Conservation (phyloP, 164 flowering plant species). For the Berberis thunbergii region DNA sequence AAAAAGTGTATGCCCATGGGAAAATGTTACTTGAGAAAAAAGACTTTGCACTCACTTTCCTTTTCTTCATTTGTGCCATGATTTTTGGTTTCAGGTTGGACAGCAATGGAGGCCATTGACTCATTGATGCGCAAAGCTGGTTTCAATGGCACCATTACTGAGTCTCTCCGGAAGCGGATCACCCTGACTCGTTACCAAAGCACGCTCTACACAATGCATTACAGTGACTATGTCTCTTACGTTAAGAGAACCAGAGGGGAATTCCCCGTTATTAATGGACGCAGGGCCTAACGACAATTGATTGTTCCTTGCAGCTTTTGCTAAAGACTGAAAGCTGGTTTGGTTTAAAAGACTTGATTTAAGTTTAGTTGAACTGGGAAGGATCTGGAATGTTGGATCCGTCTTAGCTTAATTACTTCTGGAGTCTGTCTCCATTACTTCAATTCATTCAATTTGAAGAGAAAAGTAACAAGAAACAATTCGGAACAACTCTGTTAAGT, state of each 20-base stretch:
- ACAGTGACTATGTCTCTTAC: slow-evolving; percentile 59
- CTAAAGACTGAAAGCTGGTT: slow-evolving; percentile 8
- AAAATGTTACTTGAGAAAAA: too few relatives aligned
- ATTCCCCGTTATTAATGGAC: slow-evolving; percentile 37
- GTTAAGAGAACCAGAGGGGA: slow-evolving; percentile 59
- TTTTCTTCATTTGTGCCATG: not conserved
- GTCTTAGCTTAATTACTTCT: slow-evolving; percentile 4
- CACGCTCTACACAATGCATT: slow-evolving; percentile 76
- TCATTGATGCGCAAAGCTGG: slow-evolving; percentile 95
- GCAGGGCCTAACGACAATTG: slow-evolving; percentile 24
- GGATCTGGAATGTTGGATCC: slow-evolving; percentile 13
- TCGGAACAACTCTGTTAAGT: not conserved
- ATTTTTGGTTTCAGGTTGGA: slow-evolving; percentile 52
- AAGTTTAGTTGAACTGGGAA: slow-evolving; percentile 12
- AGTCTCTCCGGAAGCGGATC: slow-evolving; percentile 56
- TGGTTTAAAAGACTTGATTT: slow-evolving; percentile 10
- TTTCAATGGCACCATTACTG: slow-evolving; percentile 62
- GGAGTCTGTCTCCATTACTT: slow-evolving; percentile 13
- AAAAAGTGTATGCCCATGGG: too few relatives aligned
- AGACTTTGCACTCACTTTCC: too few relatives aligned
- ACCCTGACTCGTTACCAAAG: slow-evolving; percentile 86
- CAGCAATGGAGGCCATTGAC: slow-evolving; percentile 73
- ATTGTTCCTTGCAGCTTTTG: slow-evolving; percentile 20
- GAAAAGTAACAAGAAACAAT: not conserved
- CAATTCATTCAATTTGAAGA: slow-evolving; percentile 33